Evolutionary conservation across 352 stramenopile genomes (phyloP), one percentile per base, ranked within the genome.

Genomic region (Phytophthora hibernalis): DNA sequence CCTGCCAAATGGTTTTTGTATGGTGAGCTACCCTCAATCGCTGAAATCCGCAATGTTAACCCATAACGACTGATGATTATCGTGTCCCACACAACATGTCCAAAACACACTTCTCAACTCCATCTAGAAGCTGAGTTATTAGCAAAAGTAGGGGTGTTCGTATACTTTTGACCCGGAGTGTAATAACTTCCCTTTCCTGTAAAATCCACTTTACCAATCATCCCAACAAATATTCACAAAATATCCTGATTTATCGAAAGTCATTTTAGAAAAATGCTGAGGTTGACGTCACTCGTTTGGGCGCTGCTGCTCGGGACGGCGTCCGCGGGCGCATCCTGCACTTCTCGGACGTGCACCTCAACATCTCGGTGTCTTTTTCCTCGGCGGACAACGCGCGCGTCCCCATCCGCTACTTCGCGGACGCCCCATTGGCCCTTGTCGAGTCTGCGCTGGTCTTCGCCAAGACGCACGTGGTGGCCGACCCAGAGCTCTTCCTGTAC

Each of bases 301-400:
- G 18, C 48, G 31, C 12, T 63, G 56, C 37, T 70, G 24, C 18
- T 30, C 9, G 18, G 54, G 8, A 20, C 40, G 26, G 24, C 61
- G 42, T 56, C 53, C 31, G 58, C 49, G 28, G 68, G 1, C 68
- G 71, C 50, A 89, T 95, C 54, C 62, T 96, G 35, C 86, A 96
- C 70, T 92, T 95, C 57, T 94, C 87, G 13, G 89, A 96, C 64
- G 87, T 95, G 20, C 86, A 96, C 54, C 69, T 96, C 13, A 95
- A 96, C 54, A 72, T 92, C 50, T 92, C 87, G 6, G 44, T 52
- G 18, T 76, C 71, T 18, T 64, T 87, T 12, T 61, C 79, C n/a
- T 54, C 61, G 0, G 22, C 26, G 5, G 74, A 89, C 26, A 79
- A 76, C 22, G 72, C 71, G 15, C 57, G 49, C 28, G 66, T 84